Evolutionary conservation across 2,329 filamentous ascomycete species (phyloP).

Genomic region (Stagonosporopsis rhizophila): DNA sequence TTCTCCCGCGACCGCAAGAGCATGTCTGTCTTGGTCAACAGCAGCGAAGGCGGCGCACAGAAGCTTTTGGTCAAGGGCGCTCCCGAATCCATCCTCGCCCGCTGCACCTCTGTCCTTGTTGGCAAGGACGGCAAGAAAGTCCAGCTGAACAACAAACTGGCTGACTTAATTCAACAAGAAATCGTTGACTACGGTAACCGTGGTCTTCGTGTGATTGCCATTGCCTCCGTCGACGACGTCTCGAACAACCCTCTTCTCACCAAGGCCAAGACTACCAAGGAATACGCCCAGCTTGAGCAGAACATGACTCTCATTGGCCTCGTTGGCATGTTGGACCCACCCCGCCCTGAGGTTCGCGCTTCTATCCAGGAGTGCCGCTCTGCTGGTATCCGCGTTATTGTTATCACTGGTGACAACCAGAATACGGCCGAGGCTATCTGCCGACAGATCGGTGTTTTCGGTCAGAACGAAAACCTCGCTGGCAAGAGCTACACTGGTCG

Average conservation of each 20-base stretch:
- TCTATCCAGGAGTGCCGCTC: constrained; percentile 90
- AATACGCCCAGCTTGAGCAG: constrained; percentile 89
- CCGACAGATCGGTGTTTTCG: constrained; percentile 94
- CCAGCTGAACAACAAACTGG: constrained; percentile 72
- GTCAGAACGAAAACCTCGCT: constrained; percentile 76
- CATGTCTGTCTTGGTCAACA: constrained; percentile 92
- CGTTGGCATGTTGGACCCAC: constrained; percentile 95
- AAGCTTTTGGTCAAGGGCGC: constrained; percentile 95
- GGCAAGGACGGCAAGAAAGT: constrained; percentile 82
- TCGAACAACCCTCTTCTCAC: constrained; percentile 72
- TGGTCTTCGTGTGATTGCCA: constrained; percentile 91
- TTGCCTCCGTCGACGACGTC: constrained; percentile 83
- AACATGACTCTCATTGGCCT: constrained; percentile 93
- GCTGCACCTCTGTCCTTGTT: constrained; percentile 82
- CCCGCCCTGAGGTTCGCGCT: constrained; percentile 84
- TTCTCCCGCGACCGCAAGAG: constrained; percentile 98
- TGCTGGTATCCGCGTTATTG: constrained; percentile 94
- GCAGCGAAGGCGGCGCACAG: constrained; percentile 64
- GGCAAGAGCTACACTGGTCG: constrained; percentile 96
- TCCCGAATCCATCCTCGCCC: constrained; percentile 90
- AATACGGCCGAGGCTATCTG: constrained; percentile 98
- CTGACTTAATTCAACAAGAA: constrained; percentile 75
- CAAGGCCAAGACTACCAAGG: constrained; percentile 78
- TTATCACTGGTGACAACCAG: constrained; percentile 97
- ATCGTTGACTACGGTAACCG: constrained; percentile 89